Percentiles rank a stretch among this genome's conserved stretches.
phyloP scores from a whole-genome alignment of 2,329 filamentous ascomycete species.

The Piedraia hortae region DNA sequence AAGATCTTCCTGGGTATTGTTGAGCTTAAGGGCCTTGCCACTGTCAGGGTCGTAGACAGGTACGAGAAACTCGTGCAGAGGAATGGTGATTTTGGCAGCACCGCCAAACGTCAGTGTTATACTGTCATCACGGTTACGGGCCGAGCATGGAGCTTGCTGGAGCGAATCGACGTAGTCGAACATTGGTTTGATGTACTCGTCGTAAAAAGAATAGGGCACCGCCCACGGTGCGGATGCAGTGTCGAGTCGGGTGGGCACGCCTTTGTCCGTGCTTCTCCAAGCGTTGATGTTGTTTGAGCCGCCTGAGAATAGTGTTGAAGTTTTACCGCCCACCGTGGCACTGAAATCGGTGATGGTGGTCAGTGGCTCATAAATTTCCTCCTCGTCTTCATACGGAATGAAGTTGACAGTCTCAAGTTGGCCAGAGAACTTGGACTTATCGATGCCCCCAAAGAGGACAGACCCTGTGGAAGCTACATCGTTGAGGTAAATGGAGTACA shows the following conservation, averaged over 20 bases:
- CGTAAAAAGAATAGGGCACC: conserved; percentile 6
- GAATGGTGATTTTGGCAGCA: conserved; percentile 8
- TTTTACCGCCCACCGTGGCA: conserved; percentile 4
- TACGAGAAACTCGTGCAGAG: conserved; percentile 8
- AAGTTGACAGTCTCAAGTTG: conserved; percentile 10
- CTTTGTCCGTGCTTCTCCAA: conserved; percentile 3
- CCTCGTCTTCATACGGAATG: conserved; percentile 4
- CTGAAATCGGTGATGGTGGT: conserved; percentile 9
- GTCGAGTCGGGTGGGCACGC: conserved; percentile 8
- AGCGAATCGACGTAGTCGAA: conserved; percentile 6
- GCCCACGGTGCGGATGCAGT: conserved; percentile 10
- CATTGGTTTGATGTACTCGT: conserved; percentile 4
- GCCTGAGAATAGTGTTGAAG: conserved; percentile 5
- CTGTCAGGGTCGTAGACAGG: conserved; percentile 8
- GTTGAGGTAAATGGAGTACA: conserved; percentile 12
- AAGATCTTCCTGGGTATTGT: conserved; percentile 4
- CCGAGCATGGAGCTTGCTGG: conserved; percentile 6
- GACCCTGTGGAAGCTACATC: conserved; percentile 7
- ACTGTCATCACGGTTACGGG: neutral
- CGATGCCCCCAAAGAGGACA: conserved; percentile 13
- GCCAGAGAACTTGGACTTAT: conserved; percentile 9
- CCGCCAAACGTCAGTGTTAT: conserved; percentile 8
- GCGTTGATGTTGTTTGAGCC: conserved; percentile 4
- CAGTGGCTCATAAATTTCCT: conserved; percentile 7
- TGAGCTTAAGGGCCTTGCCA: conserved; percentile 4